A percentile compares a stretch with the other conserved stretches of the same genome.
These are phyloP conservation scores for Euryodendron excelsum DNA, from an alignment of 148 eudicot genomes.

Conservation along the genomic window DNA sequence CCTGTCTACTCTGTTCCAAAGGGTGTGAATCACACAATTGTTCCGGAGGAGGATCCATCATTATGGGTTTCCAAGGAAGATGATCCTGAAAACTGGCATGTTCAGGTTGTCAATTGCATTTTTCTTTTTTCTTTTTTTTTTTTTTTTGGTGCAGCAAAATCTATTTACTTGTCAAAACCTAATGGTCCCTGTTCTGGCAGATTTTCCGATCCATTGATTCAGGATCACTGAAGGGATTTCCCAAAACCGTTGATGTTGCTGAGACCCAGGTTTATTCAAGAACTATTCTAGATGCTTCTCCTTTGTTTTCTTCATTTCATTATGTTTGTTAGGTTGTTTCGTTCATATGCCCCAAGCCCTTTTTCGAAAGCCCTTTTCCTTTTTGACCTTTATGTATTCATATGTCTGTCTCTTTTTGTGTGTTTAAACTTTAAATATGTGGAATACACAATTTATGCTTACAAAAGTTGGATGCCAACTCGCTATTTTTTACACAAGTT, in stretches of 20 bases:
- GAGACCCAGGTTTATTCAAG: conserved; percentile 51
- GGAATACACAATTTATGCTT: neutral
- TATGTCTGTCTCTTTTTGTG: too few species aligned
- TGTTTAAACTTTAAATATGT: neutral
- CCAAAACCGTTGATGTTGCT: conserved; percentile 52
- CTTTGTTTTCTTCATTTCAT: neutral
- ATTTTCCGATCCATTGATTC: conserved; percentile 95
- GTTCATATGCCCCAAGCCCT: neutral
- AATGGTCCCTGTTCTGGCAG: conserved; percentile 32
- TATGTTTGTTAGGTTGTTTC: neutral
- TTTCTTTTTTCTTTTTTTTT: neutral
- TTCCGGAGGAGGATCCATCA: conserved; percentile 66
- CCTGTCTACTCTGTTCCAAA: conserved; percentile 43
- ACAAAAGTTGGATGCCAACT: conserved; percentile 4
- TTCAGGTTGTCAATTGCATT: conserved; percentile 54
- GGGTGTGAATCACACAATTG: conserved; percentile 28
- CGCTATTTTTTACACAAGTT: neutral
- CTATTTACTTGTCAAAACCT: neutral
- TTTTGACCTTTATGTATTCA: too few species aligned
- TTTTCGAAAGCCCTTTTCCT: neutral
- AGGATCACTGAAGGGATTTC: conserved; percentile 86
- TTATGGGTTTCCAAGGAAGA: conserved; percentile 65
- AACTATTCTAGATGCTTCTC: neutral
- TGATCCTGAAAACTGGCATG: conserved; percentile 82
- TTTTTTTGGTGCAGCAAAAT: too few species aligned